A percentile compares a stretch with the other conserved stretches of the same genome.
phyloP scores from a whole-genome alignment of 2,329 filamentous ascomycete species.

The Blastomyces parvus region DNA sequence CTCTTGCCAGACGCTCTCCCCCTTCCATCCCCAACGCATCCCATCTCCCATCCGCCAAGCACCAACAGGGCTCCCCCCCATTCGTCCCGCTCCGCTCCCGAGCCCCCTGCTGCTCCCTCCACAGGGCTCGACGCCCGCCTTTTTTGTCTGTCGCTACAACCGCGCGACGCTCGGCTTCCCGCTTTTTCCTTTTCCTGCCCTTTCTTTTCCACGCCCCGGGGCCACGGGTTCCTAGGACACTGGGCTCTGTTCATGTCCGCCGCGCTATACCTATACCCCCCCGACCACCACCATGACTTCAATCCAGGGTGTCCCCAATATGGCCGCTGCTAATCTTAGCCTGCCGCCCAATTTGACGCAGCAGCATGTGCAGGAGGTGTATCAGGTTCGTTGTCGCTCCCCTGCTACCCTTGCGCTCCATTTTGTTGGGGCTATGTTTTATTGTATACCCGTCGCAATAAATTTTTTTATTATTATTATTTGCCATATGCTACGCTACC shows the following conservation, averaged over 20 bases:
- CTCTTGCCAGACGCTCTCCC: constrained; percentile 17
- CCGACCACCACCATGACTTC: constrained; percentile 61
- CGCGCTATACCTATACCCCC: neutral
- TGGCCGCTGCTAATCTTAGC: constrained; percentile 55
- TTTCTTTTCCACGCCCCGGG: neutral
- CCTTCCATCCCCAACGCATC: constrained; percentile 15
- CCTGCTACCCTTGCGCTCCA: constrained; percentile 8
- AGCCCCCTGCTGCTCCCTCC: constrained; percentile 15
- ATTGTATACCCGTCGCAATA: neutral
- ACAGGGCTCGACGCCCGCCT: constrained; percentile 3
- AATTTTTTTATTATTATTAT: too few species aligned
- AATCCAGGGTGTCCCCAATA: constrained; percentile 60
- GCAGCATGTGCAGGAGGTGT: constrained; percentile 68
- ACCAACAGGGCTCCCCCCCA: constrained; percentile 14
- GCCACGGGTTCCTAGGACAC: too few species aligned
- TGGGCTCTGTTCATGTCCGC: neutral
- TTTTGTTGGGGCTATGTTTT: neutral
- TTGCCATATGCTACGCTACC: too few species aligned
- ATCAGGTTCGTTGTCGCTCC: constrained; percentile 31
- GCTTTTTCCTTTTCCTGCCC: constrained; percentile 2
- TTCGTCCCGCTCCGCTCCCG: constrained; percentile 14
- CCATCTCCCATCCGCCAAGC: constrained; percentile 22
- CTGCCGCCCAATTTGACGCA: constrained; percentile 61
- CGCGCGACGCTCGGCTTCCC: constrained; percentile 1
- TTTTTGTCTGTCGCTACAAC: constrained; percentile 11